Evolutionary conservation across 495 filamentous ascomycete genomes (phyloP).

Genomic region (Penicillium roqueforti): DNA sequence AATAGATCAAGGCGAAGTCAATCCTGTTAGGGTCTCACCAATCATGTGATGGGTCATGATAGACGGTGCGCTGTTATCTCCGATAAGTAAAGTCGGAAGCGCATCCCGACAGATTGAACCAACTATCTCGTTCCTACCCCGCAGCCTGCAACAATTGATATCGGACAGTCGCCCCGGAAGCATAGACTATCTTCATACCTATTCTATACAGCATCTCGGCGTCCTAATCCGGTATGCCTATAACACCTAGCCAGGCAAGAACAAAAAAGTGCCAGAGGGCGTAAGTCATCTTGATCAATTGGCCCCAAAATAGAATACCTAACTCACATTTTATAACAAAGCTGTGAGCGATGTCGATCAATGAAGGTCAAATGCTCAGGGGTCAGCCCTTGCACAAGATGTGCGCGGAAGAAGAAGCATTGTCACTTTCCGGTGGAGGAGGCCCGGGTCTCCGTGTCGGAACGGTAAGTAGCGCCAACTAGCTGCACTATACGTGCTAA

Average conservation of each 20-base stretch:
- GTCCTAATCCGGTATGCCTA: slow-evolving; percentile 16
- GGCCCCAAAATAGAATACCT: neutral
- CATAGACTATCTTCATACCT: neutral
- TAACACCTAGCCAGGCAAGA: slow-evolving; percentile 10
- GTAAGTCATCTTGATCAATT: slow-evolving; percentile 11
- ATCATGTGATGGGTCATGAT: slow-evolving; percentile 1
- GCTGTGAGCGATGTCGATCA: slow-evolving; percentile 34
- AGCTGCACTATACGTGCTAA: neutral
- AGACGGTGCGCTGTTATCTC: neutral
- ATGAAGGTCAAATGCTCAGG: slow-evolving; percentile 41
- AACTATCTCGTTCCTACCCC: slow-evolving; percentile 7
- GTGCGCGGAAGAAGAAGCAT: slow-evolving; percentile 27
- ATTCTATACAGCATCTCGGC: neutral
- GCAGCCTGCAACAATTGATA: slow-evolving; percentile 10
- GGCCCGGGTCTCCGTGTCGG: slow-evolving; percentile 29
- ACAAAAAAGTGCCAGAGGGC: slow-evolving; percentile 25
- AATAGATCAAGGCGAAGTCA: neutral
- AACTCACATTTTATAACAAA: slow-evolving; percentile 4
- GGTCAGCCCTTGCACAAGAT: slow-evolving; percentile 31
- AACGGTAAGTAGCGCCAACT: slow-evolving; percentile 18
- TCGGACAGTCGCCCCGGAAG: slow-evolving; percentile 15
- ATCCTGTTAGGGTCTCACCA: slow-evolving; percentile 1
- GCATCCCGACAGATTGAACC: slow-evolving; percentile 9
- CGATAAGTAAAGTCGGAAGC: slow-evolving; percentile 22
- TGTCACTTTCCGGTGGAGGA: slow-evolving; percentile 33